Conservation (phyloP, 495 filamentous ascomycete species). For the Tirmania nivea region DNA sequence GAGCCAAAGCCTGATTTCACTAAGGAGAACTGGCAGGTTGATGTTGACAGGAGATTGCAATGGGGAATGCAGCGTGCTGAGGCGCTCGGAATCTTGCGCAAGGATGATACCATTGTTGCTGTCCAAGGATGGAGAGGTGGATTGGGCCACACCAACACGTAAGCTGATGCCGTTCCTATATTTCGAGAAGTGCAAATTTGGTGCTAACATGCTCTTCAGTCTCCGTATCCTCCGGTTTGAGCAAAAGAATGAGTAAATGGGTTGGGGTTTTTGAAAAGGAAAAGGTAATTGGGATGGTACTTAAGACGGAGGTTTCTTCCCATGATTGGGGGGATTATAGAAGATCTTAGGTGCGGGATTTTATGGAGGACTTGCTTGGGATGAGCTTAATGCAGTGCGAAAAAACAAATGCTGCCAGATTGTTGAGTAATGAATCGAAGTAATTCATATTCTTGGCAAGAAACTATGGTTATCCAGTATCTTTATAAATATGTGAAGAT, state of each 20-base stretch:
- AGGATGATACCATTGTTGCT: slow-evolving; percentile 72
- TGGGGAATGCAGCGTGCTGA: slow-evolving; percentile 80
- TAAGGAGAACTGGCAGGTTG: slow-evolving; percentile 83
- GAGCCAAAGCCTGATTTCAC: slow-evolving; percentile 84
- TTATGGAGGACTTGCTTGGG: too few species aligned
- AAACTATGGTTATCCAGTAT: too few species aligned
- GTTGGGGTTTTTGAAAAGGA: too few species aligned
- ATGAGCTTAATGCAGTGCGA: too few species aligned
- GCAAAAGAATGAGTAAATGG: neutral
- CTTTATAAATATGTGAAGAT: too few species aligned
- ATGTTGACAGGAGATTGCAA: slow-evolving; percentile 87
- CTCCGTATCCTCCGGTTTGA: neutral
- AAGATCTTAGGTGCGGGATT: neutral
- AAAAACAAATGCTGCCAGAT: too few species aligned
- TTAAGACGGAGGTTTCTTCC: neutral
- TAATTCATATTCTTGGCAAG: too few species aligned
- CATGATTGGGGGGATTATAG: neutral
- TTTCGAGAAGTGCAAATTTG: neutral
- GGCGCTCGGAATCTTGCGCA: slow-evolving; percentile 56
- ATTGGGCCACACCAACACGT: slow-evolving; percentile 93
- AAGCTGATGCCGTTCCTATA: slow-evolving; percentile 6
- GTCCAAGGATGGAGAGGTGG: slow-evolving; percentile 97
- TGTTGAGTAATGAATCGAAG: too few species aligned
- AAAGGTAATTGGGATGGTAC: too few species aligned
- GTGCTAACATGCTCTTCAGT: neutral